phyloP scores from a whole-genome alignment of 176 grass and related monocot genomes.

The Leersia perrieri region DNA sequence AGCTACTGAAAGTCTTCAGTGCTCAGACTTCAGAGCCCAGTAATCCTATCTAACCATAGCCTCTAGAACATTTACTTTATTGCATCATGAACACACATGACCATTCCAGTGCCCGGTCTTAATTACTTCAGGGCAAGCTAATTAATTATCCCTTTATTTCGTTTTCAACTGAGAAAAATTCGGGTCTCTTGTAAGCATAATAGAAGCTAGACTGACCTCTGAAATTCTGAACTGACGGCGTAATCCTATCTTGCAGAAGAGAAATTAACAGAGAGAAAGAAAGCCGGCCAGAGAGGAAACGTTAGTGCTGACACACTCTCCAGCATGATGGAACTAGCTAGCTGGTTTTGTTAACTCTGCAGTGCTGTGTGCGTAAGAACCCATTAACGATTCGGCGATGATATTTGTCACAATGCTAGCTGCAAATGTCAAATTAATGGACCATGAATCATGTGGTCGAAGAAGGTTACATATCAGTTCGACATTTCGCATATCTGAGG shows the following conservation, averaged over 20 bases:
- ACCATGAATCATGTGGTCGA: neutral
- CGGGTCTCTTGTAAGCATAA: neutral
- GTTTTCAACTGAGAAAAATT: neutral
- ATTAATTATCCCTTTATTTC: neutral
- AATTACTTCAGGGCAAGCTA: neutral
- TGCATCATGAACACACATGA: neutral
- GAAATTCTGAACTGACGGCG: neutral
- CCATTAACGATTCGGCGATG: constrained; percentile 13
- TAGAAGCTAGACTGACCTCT: neutral
- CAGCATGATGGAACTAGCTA: neutral
- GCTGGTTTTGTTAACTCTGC: neutral
- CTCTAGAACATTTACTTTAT: neutral
- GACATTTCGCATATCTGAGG: neutral
- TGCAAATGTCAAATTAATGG: neutral
- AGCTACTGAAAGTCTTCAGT: neutral
- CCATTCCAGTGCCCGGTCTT: neutral
- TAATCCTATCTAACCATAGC: neutral
- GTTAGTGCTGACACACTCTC: constrained; percentile 2
- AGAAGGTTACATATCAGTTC: neutral
- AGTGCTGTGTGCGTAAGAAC: constrained; percentile 37
- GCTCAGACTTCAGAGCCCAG: neutral
- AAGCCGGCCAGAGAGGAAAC: neutral
- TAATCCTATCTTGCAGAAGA: neutral
- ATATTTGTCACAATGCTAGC: neutral
- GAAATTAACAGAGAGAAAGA: neutral